phyloP scores from a whole-genome alignment of 2,329 filamentous ascomycete species.

The Sclerotinia borealis region DNA sequence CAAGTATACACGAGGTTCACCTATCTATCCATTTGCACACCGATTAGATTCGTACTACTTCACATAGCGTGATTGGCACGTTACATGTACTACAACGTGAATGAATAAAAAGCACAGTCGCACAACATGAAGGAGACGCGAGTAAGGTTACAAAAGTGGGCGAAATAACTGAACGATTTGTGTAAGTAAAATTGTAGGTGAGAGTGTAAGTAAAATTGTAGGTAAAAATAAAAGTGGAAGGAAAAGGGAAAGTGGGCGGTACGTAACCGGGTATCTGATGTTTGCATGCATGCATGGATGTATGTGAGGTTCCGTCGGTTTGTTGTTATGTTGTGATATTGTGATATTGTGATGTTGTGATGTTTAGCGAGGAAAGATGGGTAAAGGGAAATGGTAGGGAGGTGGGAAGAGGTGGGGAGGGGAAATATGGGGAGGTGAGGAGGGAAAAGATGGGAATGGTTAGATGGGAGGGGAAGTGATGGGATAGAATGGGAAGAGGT shows the following conservation, averaged over 20 bases:
- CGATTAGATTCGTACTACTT: background rate
- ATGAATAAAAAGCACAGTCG: background rate
- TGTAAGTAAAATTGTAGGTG: background rate
- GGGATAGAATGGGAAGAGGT: background rate
- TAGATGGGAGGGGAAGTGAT: background rate
- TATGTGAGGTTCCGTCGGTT: too few relatives aligned
- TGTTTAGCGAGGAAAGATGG: too few relatives aligned
- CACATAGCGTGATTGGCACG: background rate
- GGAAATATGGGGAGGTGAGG: background rate
- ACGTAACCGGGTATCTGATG: too few relatives aligned
- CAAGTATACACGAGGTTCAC: background rate
- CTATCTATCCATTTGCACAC: background rate
- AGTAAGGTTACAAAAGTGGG: too few relatives aligned
- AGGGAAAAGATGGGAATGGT: background rate
- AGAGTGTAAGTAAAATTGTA: too few relatives aligned
- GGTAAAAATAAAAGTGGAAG: too few relatives aligned
- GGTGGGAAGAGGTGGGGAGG: background rate
- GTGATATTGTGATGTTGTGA: too few relatives aligned
- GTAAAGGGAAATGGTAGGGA: background rate
- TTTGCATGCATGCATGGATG: too few relatives aligned
- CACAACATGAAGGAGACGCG: too few relatives aligned
- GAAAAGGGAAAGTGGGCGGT: too few relatives aligned
- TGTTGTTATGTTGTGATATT: too few relatives aligned
- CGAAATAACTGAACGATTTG: too few relatives aligned
- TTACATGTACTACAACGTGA: background rate